phyloP scores from a whole-genome alignment of 495 filamentous ascomycete genomes.

The Geoglossum glabrum region DNA sequence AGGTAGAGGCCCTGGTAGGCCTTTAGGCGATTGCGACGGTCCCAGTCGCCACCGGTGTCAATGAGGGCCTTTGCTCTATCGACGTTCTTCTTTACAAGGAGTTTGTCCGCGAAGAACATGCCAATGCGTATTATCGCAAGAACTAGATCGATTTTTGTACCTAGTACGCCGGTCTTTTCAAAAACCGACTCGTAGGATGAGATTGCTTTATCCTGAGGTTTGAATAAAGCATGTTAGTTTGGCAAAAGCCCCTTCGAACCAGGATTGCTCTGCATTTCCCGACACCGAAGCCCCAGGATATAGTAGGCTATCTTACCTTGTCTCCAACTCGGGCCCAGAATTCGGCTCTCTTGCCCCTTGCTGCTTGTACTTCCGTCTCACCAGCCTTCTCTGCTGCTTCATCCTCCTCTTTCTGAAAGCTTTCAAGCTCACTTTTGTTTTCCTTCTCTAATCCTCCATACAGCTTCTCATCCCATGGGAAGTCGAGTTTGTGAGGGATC shows the following conservation, averaged over 20 bases:
- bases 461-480: conserved; percentile 77
- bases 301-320: conserved; percentile 40
- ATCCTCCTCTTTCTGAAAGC: conserved; percentile 88
- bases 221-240: not conserved
- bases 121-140: conserved; percentile 89
- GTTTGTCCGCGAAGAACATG: conserved; percentile 83
- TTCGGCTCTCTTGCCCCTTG: conserved; percentile 83
- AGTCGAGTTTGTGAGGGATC: conserved; percentile 36
- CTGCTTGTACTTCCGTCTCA: conserved; percentile 84
- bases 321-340: conserved; percentile 87
- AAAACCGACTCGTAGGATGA: conserved; percentile 78
- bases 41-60: conserved; percentile 93
- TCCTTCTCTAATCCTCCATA: conserved; percentile 72
- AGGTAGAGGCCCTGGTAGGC: conserved; percentile 92
- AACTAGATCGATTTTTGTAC: conserved; percentile 90
- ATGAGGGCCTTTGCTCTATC: conserved; percentile 78
- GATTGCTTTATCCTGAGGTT: conserved; percentile 67
- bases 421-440: conserved; percentile 77
- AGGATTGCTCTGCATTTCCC: not conserved
- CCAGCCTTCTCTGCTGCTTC: conserved; percentile 87
- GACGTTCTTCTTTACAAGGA: conserved; percentile 79
- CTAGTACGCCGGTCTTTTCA: conserved; percentile 82
- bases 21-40: conserved; percentile 91
- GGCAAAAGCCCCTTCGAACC: not conserved
- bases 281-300: not conserved